These are phyloP conservation scores for Mycena alexandri DNA, from an alignment of 768 basidiomycete species.

Conservation along the genomic window DNA sequence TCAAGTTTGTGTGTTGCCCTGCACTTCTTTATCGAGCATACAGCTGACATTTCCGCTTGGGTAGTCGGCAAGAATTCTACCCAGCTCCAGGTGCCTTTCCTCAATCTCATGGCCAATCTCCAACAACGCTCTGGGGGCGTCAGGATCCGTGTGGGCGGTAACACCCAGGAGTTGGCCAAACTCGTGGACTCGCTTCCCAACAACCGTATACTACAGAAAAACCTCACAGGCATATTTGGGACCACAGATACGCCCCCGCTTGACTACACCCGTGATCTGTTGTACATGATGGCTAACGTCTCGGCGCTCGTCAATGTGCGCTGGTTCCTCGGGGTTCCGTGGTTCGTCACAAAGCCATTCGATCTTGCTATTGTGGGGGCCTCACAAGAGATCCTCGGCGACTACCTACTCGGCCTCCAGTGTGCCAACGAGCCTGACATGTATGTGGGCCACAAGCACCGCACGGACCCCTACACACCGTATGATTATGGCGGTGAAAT, in stretches of 20 bases:
- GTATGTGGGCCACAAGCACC: constrained; percentile 4
- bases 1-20: background rate
- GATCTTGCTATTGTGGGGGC: constrained; percentile 7
- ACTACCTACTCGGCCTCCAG: constrained; percentile 21
- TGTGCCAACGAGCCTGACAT: constrained; percentile 12
- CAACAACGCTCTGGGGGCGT: constrained; percentile 1
- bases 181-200: constrained; percentile 56
- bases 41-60: too few species aligned
- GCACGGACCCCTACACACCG: background rate
- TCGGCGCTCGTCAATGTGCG: constrained; percentile 56
- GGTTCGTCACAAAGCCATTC: constrained; percentile 28
- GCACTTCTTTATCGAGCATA: background rate
- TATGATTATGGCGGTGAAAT: constrained; percentile 16
- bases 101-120: constrained; percentile 9
- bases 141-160: constrained; percentile 5
- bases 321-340: constrained; percentile 58
- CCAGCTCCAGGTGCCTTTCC: background rate
- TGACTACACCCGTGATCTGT: constrained; percentile 60
- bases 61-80: constrained; percentile 1
- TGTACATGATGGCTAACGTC: constrained; percentile 64
- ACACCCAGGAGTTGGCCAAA: background rate
- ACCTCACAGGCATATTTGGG: constrained; percentile 16
- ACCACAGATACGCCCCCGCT: constrained; percentile 65
- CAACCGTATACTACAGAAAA: constrained; percentile 46
- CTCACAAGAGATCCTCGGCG: constrained; percentile 23